Evolutionary conservation across 768 basidiomycete species (phyloP).

Genomic region (Leucocoprinus leucothites): DNA sequence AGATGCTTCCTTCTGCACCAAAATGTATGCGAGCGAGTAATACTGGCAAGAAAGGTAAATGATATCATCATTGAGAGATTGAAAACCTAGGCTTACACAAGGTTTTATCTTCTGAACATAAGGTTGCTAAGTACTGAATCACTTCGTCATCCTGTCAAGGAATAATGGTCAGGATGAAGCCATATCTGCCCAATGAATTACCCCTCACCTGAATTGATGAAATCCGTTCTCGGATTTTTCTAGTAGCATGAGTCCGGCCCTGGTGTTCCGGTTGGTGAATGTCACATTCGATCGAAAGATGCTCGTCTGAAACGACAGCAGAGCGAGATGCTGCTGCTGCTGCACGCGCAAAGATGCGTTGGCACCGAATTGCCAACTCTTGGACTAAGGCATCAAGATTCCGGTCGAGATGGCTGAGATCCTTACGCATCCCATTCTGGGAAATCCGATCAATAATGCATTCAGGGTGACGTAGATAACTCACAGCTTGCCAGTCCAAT

Average conservation of each 20-base stretch:
- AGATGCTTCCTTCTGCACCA: conserved; percentile 16
- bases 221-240: conserved; percentile 49
- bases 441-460: conserved; percentile 22
- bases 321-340: conserved; percentile 63
- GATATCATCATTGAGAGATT: not conserved
- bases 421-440: conserved; percentile 44
- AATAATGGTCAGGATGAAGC: conserved; percentile 13
- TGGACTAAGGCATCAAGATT: conserved; percentile 66
- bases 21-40: conserved; percentile 54
- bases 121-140: conserved; percentile 51
- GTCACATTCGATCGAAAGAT: conserved; percentile 6
- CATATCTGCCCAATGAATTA: not conserved
- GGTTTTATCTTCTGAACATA: conserved; percentile 32
- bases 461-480: conserved; percentile 28
- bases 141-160: conserved; percentile 37
- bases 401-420: conserved; percentile 58
- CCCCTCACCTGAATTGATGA: conserved; percentile 47
- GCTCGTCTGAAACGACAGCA: conserved; percentile 28
- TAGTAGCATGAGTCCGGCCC: not conserved
- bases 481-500: conserved; percentile 51
- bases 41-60: conserved; percentile 36
- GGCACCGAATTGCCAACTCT: conserved; percentile 59
- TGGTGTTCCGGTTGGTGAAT: conserved; percentile 2
- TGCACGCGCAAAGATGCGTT: conserved; percentile 58
- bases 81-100: conserved; percentile 18